Percentiles rank a stretch among this genome's conserved stretches.
Evolutionary conservation across 768 basidiomycete species (phyloP).

Genomic region (Pleurotus giganteus): DNA sequence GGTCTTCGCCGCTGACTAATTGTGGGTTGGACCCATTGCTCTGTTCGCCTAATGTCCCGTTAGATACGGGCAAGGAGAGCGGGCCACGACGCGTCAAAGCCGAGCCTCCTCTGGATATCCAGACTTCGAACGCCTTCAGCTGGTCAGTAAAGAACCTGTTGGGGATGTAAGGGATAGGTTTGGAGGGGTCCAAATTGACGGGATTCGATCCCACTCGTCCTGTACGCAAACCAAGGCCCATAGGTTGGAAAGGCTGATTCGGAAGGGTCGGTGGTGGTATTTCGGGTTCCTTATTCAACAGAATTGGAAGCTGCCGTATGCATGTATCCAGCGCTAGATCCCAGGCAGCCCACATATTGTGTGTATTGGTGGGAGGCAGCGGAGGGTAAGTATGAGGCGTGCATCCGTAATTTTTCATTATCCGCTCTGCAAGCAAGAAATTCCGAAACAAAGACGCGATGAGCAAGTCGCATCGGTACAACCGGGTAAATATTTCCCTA

Average conservation of each 20-base stretch:
- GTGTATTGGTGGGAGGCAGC: conserved; percentile 94
- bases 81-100: conserved; percentile 78
- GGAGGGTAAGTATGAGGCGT: conserved; percentile 92
- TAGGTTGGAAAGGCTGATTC: conserved; percentile 17
- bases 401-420: conserved; percentile 98
- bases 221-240: conserved; percentile 2
- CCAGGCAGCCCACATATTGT: conserved; percentile 96
- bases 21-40: conserved; percentile 14
- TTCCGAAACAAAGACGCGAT: conserved; percentile 97
- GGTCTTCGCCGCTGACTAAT: background rate
- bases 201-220: conserved; percentile 14
- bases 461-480: conserved; percentile 93
- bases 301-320: conserved; percentile 86
- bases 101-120: conserved; percentile 93
- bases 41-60: conserved; percentile 28
- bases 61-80: conserved; percentile 56
- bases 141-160: conserved; percentile 96
- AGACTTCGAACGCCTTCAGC: conserved; percentile 95
- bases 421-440: conserved; percentile 93
- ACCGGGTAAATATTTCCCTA: conserved; percentile 85
- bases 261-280: conserved; percentile 20
- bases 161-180: conserved; percentile 72
- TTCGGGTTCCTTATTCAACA: conserved; percentile 47
- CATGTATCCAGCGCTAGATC: conserved; percentile 95
- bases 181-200: conserved; percentile 28